A percentile compares a stretch with the other conserved stretches of the same genome.
Conservation (phyloP, 345 rosid genomes). For the Salix brachista region DNA sequence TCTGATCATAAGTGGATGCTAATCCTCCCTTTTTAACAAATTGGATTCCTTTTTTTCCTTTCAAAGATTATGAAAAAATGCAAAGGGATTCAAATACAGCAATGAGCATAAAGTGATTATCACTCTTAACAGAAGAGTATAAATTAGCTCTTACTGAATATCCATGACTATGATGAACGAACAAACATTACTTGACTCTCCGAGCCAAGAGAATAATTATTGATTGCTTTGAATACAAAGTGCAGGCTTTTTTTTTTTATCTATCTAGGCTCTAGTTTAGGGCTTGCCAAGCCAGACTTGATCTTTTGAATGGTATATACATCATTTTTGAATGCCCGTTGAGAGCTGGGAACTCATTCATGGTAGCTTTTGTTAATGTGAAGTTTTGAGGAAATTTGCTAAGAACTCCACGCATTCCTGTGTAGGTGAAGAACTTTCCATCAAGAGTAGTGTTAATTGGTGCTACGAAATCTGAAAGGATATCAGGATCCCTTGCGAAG, state of each 20-base stretch:
- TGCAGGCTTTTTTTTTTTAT: too few relatives aligned
- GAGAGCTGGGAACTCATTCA: conserved; percentile 21
- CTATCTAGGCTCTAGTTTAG: not conserved
- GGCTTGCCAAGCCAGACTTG: not conserved
- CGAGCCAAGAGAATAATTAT: not conserved
- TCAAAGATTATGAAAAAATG: not conserved
- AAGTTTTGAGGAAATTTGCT: not conserved
- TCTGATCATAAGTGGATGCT: not conserved
- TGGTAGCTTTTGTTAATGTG: conserved; percentile 5
- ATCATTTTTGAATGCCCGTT: conserved; percentile 33
- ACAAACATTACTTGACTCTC: not conserved
- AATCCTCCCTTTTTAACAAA: not conserved
- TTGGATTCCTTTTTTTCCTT: not conserved
- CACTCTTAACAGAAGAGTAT: not conserved
- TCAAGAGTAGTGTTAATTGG: not conserved
- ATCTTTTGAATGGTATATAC: conserved; percentile 18
- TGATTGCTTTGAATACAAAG: not conserved
- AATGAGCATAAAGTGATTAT: not conserved
- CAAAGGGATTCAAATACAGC: not conserved
- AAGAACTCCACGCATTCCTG: conserved; percentile 1
- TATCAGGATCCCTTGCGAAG: conserved; percentile 12
- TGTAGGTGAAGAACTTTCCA: conserved; percentile 14
- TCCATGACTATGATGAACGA: not conserved
- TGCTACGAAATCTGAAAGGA: conserved; percentile 15
- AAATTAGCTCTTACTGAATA: not conserved